Evolutionary conservation across 345 rosid genomes (phyloP).

Genomic region (Stellera chamaejasme): DNA sequence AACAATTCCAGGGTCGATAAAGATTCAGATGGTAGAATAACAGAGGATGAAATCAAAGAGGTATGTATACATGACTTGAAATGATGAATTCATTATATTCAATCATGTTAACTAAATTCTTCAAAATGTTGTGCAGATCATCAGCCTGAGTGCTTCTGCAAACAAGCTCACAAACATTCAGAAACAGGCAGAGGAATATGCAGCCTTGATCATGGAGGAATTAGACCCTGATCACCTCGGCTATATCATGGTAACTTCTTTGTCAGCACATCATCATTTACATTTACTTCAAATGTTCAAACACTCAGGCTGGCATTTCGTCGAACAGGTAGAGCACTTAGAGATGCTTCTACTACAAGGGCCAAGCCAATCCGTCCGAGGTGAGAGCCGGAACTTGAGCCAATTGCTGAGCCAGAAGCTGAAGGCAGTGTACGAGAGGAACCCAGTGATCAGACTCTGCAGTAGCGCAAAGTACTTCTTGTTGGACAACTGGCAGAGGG

Average conservation of each 20-base stretch:
- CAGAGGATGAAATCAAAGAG: slow-evolving; percentile 70
- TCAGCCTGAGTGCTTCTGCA: slow-evolving; percentile 71
- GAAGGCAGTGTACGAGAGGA: slow-evolving; percentile 41
- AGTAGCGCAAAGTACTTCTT: slow-evolving; percentile 38
- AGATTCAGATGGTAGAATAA: slow-evolving; percentile 79
- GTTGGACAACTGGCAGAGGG: slow-evolving; percentile 69
- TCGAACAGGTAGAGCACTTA: slow-evolving; percentile 49
- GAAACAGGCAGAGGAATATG: slow-evolving; percentile 73
- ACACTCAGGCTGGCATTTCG: background rate
- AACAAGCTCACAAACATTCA: slow-evolving; percentile 57
- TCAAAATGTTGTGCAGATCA: slow-evolving; percentile 36
- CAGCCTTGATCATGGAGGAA: slow-evolving; percentile 82
- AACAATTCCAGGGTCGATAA: slow-evolving; percentile 63
- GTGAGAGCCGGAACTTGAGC: slow-evolving; percentile 60
- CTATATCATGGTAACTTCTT: slow-evolving; percentile 53
- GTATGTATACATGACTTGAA: slow-evolving; percentile 14
- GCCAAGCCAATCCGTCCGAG: slow-evolving; percentile 39
- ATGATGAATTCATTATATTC: background rate
- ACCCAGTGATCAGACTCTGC: slow-evolving; percentile 37
- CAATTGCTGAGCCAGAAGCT: slow-evolving; percentile 76
- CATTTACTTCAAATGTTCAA: background rate
- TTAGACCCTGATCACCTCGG: slow-evolving; percentile 66
- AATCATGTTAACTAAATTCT: background rate
- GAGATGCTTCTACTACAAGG: slow-evolving; percentile 61
- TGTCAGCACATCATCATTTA: background rate